These are phyloP conservation scores for Crotalaria pallida DNA, from an alignment of 306 rosid species.

Conservation along the genomic window DNA sequence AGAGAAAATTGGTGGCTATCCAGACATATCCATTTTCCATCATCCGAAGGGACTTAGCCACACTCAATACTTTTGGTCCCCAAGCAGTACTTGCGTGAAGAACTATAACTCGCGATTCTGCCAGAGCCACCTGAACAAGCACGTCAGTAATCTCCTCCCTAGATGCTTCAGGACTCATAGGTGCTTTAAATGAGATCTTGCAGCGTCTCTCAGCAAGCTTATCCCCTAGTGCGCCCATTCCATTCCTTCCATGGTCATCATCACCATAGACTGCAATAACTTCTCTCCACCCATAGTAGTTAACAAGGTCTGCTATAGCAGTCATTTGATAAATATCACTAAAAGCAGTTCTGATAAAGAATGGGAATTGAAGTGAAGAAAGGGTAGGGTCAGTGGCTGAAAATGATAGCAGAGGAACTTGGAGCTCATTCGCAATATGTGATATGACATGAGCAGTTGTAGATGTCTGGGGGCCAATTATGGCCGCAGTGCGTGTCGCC, in stretches of 20 bases:
- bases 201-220: conserved; percentile 80
- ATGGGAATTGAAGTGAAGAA: conserved; percentile 88
- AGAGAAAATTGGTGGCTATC: conserved; percentile 75
- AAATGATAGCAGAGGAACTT: conserved; percentile 73
- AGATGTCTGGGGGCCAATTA: conserved; percentile 87
- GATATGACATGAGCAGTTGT: conserved; percentile 83
- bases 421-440: conserved; percentile 87
- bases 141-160: conserved; percentile 56
- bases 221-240: conserved; percentile 68
- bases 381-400: conserved; percentile 86
- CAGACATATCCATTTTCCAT: conserved; percentile 85
- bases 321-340: conserved; percentile 78
- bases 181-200: conserved; percentile 79
- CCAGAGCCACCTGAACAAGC: conserved; percentile 69
- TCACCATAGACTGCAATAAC: conserved; percentile 83
- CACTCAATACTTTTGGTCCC: conserved; percentile 55
- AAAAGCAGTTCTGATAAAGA: conserved; percentile 67
- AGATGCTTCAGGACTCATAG: conserved; percentile 47
- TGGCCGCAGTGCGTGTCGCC: conserved; percentile 75
- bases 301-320: conserved; percentile 76
- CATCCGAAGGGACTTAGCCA: conserved; percentile 79
- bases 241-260: conserved; percentile 91
- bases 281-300: conserved; percentile 71
- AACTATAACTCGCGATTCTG: conserved; percentile 78
- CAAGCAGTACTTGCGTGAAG: conserved; percentile 50